Base-by-base conservation (phyloP, 805 yeast species). In the Brettanomyces sp. region DNA sequence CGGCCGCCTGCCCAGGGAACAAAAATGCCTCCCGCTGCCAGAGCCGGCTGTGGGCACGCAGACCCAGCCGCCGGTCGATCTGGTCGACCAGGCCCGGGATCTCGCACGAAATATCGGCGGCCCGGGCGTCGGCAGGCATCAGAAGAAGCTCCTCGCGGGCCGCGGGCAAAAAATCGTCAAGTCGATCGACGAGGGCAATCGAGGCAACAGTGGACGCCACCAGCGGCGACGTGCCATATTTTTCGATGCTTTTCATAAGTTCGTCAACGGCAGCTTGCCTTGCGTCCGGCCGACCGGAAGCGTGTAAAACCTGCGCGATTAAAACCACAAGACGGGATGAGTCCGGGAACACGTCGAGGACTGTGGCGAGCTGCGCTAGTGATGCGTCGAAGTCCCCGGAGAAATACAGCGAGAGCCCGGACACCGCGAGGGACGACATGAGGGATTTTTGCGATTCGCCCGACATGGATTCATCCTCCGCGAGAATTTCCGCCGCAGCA, bases 181-280 rank as follows among this genome's bases (percentile, higher is more conserved):
- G 65, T 41, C 79, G 69, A 43, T 87, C 85, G 8, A 80, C 68
- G 3, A 93, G 70, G 0, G 86, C 72, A 22, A 91, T 79, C 0
- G 95, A 89, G 4, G 95, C 96, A 38, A 91, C 68, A 1, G 88
- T 76, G 48, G 90, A 63, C 0, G 86, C 81, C 2, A 85, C 78
- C 23, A 78, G 56, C 41, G 87, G 64, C 3, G 89, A 78, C 1
- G 85, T 69, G 0, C 95, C 96, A 47, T 74, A 62, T 4, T 65
- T 68, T 49, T 76, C 82, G 37, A 89, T 77, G 54, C 73, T 78
- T 23, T 74, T 71, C 53, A 85, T 82, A 39, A 91, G 64, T 60
- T 88, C 95, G 54, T 89, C 96, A 41, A 85, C 57, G 0, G 97
- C 96, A 1, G 89, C 90, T 51, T 80, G 83, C 48, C 79, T 81